phyloP scores from a whole-genome alignment of 2,329 filamentous ascomycete genomes.

The Epicoccum sorghinum region DNA sequence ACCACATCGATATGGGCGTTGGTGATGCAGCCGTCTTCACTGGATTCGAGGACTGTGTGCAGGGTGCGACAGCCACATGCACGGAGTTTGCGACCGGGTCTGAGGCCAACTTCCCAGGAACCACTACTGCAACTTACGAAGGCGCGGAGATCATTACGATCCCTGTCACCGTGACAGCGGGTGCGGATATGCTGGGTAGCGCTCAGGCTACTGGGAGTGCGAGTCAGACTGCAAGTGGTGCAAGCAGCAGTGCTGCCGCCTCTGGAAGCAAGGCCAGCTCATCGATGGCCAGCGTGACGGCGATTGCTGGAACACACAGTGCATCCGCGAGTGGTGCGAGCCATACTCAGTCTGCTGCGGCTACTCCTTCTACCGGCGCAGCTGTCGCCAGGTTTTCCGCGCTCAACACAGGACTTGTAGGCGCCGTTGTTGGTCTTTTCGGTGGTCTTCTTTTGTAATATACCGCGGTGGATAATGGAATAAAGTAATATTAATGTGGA shows the following conservation, averaged over 20 bases:
- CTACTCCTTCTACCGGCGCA: constrained; percentile 13
- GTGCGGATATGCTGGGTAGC: constrained; percentile 21
- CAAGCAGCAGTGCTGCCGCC: constrained; percentile 1
- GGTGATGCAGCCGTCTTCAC: constrained; percentile 24
- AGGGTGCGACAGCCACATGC: constrained; percentile 26
- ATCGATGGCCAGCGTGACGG: constrained; percentile 6
- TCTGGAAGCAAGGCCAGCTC: constrained; percentile 9
- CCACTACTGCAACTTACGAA: constrained; percentile 25
- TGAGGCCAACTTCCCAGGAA: constrained; percentile 35
- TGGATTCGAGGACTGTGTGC: constrained; percentile 24
- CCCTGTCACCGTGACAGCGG: constrained; percentile 22
- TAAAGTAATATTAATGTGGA: background rate
- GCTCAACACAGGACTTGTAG: constrained; percentile 11
- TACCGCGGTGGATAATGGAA: background rate
- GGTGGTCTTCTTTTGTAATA: background rate
- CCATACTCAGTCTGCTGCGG: constrained; percentile 3
- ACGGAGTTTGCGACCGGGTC: constrained; percentile 26
- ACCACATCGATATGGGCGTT: constrained; percentile 26
- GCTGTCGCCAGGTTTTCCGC: constrained; percentile 11
- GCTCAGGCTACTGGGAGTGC: constrained; percentile 9
- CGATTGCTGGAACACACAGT: background rate
- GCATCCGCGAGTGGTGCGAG: background rate
- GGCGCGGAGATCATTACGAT: constrained; percentile 7
- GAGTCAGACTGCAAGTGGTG: constrained; percentile 4
- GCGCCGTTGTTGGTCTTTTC: constrained; percentile 10